These are phyloP conservation scores for Backusella circina DNA, from an alignment of 192 early-diverging fungal genomes.

Conservation along the genomic window DNA sequence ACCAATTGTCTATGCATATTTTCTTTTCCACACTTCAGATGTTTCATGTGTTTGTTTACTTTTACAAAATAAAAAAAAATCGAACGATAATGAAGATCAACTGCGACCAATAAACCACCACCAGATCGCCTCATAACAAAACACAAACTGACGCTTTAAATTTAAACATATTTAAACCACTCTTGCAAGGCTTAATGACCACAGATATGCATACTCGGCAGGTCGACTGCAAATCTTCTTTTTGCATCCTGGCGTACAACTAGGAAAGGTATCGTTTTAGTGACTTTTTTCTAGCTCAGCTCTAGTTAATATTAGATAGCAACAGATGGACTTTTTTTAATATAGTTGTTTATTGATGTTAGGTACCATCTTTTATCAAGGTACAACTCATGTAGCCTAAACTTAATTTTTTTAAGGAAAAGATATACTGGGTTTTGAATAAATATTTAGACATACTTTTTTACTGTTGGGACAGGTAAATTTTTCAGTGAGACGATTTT, in stretches of 20 bases:
- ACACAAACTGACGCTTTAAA: conserved; percentile 63
- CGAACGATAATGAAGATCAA: background rate
- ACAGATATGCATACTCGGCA: background rate
- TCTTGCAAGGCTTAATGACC: too few relatives aligned
- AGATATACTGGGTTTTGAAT: too few relatives aligned
- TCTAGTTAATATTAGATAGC: too few relatives aligned
- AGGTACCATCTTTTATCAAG: background rate
- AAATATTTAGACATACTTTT: too few relatives aligned
- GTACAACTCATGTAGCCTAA: too few relatives aligned
- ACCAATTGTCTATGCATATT: background rate
- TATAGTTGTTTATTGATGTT: background rate
- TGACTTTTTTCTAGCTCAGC: background rate
- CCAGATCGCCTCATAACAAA: conserved; percentile 77
- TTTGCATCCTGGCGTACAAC: background rate
- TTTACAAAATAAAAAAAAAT: background rate
- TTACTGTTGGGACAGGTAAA: too few relatives aligned
- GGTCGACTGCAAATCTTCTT: background rate
- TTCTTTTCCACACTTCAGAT: background rate
- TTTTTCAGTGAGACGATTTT: too few relatives aligned
- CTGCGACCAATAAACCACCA: conserved; percentile 40
- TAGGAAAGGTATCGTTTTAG: background rate
- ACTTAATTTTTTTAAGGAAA: too few relatives aligned
- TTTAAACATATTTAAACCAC: too few relatives aligned
- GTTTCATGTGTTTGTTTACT: background rate
- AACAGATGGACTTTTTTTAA: too few relatives aligned